phyloP scores from a whole-genome alignment of 495 filamentous ascomycete species.

The Jackrogersella minutella region DNA sequence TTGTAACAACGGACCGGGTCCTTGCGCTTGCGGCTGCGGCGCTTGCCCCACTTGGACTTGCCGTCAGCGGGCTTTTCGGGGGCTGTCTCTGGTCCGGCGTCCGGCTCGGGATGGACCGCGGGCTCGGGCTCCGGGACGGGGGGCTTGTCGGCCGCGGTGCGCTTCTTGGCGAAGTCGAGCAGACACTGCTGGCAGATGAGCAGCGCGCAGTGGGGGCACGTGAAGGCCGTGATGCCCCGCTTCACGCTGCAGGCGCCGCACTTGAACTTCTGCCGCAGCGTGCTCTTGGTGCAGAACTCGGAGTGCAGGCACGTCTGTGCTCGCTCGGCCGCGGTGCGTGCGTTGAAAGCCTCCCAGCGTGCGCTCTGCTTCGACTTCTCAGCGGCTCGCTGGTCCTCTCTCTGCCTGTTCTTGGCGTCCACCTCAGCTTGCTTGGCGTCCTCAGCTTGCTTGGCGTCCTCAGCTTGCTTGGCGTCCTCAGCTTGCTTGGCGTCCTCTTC shows the following conservation, averaged over 20 bases:
- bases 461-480: not conserved
- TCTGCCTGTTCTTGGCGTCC: not conserved
- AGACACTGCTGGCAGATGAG: constrained; percentile 43
- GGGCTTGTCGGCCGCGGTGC: not conserved
- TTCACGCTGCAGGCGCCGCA: constrained; percentile 37
- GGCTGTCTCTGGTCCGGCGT: not conserved
- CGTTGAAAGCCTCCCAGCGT: constrained; percentile 22
- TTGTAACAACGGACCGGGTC: not conserved
- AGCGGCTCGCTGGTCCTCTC: not conserved
- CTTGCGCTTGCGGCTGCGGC: not conserved
- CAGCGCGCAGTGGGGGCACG: constrained; percentile 42
- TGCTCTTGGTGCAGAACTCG: constrained; percentile 36
- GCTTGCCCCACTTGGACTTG: not conserved
- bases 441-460: not conserved
- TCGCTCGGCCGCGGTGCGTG: constrained; percentile 30
- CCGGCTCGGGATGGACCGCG: not conserved
- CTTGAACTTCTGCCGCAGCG: constrained; percentile 41
- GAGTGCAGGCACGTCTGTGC: constrained; percentile 35
- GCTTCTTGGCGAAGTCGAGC: constrained; percentile 22
- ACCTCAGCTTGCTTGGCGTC: constrained; percentile 5
- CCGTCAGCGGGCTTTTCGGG: not conserved
- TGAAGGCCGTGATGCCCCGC: constrained; percentile 39
- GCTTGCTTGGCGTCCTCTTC: constrained; percentile 1
- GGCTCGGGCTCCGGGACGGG: constrained; percentile 32
- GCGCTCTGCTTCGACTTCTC: constrained; percentile 25